Evolutionary conservation across 345 rosid genomes (phyloP).

Genomic region (Arabidopsis thaliana): DNA sequence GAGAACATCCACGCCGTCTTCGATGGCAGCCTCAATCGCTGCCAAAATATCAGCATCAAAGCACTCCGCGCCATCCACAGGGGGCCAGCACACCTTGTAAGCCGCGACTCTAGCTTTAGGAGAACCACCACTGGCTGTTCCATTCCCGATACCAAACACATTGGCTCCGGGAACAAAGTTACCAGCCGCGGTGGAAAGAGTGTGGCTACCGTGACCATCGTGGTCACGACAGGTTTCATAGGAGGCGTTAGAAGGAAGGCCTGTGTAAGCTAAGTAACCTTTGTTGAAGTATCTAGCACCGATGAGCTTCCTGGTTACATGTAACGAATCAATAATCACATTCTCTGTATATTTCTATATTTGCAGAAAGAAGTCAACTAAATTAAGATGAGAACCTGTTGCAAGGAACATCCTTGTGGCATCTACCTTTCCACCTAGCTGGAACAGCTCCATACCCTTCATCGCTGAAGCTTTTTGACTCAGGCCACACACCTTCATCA

Average conservation of each 20-base stretch:
- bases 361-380: neutral
- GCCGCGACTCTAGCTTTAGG: conserved; percentile 68
- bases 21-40: conserved; percentile 62
- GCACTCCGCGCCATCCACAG: conserved; percentile 44
- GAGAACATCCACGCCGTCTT: conserved; percentile 60
- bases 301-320: conserved; percentile 60
- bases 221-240: conserved; percentile 48
- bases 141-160: conserved; percentile 53
- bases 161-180: conserved; percentile 55
- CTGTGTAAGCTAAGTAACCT: conserved; percentile 50
- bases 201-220: conserved; percentile 64
- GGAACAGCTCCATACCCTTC: conserved; percentile 61
- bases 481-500: conserved; percentile 67
- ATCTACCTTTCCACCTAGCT: conserved; percentile 60
- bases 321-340: neutral
- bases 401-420: conserved; percentile 53
- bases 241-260: conserved; percentile 44
- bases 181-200: conserved; percentile 72
- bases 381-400: conserved; percentile 51
- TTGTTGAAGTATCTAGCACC: conserved; percentile 71
- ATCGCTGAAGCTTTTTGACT: conserved; percentile 65
- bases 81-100: conserved; percentile 65
- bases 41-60: conserved; percentile 65
- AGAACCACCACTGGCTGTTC: conserved; percentile 75
- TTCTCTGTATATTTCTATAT: neutral